phyloP scores from a whole-genome alignment of 345 rosid genomes.

The Conringia planisiliqua region DNA sequence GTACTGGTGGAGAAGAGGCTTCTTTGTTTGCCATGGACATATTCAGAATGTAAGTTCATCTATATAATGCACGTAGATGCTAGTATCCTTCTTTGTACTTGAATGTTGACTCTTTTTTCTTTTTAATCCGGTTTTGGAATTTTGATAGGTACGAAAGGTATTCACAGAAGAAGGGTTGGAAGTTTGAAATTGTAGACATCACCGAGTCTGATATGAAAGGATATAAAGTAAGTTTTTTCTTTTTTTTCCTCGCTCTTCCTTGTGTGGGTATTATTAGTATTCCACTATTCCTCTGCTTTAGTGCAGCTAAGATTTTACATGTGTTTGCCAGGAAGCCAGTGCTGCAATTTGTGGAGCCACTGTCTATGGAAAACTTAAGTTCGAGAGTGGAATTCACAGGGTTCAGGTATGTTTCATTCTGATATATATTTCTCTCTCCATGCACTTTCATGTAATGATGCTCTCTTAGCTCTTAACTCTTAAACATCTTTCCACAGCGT shows the following conservation, averaged over 20 bases:
- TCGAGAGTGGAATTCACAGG: slow-evolving; percentile 97
- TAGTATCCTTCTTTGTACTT: background rate
- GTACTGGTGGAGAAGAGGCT: slow-evolving; percentile 97
- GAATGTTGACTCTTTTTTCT: background rate
- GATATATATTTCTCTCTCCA: background rate
- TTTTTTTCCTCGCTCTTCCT: background rate
- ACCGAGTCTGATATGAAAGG: slow-evolving; percentile 87
- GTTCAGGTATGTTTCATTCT: slow-evolving; percentile 66
- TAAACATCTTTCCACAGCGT: slow-evolving; percentile 56
- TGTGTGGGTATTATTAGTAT: background rate
- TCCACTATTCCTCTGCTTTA: background rate
- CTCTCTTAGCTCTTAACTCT: slow-evolving; percentile 16
- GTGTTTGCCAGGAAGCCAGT: slow-evolving; percentile 74
- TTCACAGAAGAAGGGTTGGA: slow-evolving; percentile 88
- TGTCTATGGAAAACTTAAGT: slow-evolving; percentile 91
- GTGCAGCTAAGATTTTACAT: slow-evolving; percentile 22
- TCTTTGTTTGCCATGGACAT: slow-evolving; percentile 94
- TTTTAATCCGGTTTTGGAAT: background rate
- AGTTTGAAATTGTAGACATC: slow-evolving; percentile 75
- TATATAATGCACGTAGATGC: background rate
- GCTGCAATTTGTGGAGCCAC: slow-evolving; percentile 81
- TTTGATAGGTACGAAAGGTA: slow-evolving; percentile 81
- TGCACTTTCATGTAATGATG: background rate
- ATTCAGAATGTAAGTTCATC: slow-evolving; percentile 67
- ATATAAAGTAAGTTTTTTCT: slow-evolving; percentile 54